These are phyloP conservation scores for Nematocida sp. DNA, from an alignment of 371 early-diverging fungal genomes.

Conservation along the genomic window DNA sequence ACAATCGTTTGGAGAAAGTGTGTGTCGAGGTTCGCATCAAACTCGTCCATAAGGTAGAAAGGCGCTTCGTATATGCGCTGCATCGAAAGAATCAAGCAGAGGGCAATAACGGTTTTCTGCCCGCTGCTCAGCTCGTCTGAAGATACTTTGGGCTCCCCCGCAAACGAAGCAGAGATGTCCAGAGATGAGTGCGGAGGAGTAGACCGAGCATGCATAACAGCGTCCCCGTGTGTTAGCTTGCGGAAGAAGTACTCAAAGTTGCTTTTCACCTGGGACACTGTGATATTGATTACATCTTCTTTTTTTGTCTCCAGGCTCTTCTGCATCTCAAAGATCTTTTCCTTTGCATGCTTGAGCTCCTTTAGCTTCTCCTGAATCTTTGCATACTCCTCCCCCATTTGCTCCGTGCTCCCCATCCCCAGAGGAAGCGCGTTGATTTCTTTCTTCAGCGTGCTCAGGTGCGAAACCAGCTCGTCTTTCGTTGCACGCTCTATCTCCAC, in stretches of 20 bases:
- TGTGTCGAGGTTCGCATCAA: conserved; percentile 94
- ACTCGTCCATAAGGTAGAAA: conserved; percentile 98
- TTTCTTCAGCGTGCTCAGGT: conserved; percentile 23
- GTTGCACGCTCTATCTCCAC: neutral
- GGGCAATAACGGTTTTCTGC: conserved; percentile 91
- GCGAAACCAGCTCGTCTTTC: conserved; percentile 2
- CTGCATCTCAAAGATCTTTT: conserved; percentile 57
- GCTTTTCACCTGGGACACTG: conserved; percentile 47
- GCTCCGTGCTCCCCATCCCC: neutral
- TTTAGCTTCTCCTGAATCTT: conserved; percentile 29
- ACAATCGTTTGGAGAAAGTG: conserved; percentile 32
- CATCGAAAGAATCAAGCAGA: conserved; percentile 93
- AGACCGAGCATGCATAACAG: neutral
- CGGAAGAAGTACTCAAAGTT: conserved; percentile 60
- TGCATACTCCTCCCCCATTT: neutral
- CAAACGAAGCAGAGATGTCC: conserved; percentile 40
- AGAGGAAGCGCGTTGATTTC: neutral
- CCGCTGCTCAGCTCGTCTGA: conserved; percentile 73
- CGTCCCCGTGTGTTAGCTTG: conserved; percentile 49
- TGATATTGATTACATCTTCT: conserved; percentile 55
- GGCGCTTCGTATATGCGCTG: conserved; percentile 95
- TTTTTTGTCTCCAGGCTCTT: conserved; percentile 58
- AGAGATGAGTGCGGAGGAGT: neutral
- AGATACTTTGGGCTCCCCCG: conserved; percentile 6
- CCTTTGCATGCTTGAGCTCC: conserved; percentile 44